phyloP scores from a whole-genome alignment of 345 rosid genomes.

The Dipteronia dyeriana region DNA sequence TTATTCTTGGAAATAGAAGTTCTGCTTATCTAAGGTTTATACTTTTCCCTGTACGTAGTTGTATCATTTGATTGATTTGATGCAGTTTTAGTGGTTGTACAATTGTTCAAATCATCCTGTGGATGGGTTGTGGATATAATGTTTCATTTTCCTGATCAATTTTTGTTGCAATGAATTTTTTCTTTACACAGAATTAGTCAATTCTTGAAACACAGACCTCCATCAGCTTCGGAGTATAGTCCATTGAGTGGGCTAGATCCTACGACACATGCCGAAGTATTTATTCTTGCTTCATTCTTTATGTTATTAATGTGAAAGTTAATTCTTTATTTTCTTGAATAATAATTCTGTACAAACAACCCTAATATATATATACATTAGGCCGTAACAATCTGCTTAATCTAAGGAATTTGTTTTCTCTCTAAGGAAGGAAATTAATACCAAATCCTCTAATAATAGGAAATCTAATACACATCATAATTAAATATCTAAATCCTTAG shows the following conservation, averaged over 20 bases:
- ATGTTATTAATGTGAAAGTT: conserved; percentile 9
- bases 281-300: conserved; percentile 28
- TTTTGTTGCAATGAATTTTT: conserved; percentile 25
- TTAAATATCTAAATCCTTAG: too few species aligned
- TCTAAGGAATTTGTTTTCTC: too few species aligned
- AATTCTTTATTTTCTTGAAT: too few species aligned
- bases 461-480: too few species aligned
- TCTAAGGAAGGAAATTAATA: too few species aligned
- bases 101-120: conserved; percentile 13
- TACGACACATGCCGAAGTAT: conserved; percentile 91
- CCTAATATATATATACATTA: too few species aligned
- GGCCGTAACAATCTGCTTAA: too few species aligned
- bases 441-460: too few species aligned
- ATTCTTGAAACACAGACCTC: conserved; percentile 66
- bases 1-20: conserved; percentile 81
- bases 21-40: conserved; percentile 77
- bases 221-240: conserved; percentile 68
- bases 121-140: conserved; percentile 1
- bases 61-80: not conserved
- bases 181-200: conserved; percentile 65
- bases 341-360: too few species aligned
- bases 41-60: not conserved
- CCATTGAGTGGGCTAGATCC: conserved; percentile 90
- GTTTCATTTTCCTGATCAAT: conserved; percentile 8
- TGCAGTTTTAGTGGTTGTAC: conserved; percentile 6